Evolutionary conservation across 2,329 filamentous ascomycete genomes (phyloP).

Genomic region (Zasmidium cellare): DNA sequence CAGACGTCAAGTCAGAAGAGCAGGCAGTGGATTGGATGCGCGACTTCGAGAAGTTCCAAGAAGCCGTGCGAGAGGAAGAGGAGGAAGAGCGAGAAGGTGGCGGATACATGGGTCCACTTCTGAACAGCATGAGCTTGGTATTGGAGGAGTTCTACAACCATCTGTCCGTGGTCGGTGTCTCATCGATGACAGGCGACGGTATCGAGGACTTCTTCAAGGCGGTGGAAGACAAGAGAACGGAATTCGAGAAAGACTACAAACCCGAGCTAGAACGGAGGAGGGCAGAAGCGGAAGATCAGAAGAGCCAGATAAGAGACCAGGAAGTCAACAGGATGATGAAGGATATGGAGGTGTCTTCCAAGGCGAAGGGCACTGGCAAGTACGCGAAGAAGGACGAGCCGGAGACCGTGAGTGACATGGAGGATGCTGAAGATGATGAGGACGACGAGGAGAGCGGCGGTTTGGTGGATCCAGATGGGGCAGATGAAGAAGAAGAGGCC

Average conservation of each 20-base stretch:
- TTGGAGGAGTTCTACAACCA: conserved; percentile 97
- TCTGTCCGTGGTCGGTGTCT: conserved; percentile 88
- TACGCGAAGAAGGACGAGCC: conserved; percentile 44
- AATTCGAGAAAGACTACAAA: conserved; percentile 88
- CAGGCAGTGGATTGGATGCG: conserved; percentile 98
- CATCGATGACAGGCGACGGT: conserved; percentile 86
- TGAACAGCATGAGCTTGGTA: conserved; percentile 98
- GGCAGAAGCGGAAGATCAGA: conserved; percentile 73
- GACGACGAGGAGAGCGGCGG: conserved; percentile 42
- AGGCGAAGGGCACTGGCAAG: conserved; percentile 35
- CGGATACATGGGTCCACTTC: conserved; percentile 91
- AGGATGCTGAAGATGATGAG: conserved; percentile 56
- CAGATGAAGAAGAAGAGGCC: conserved; percentile 55
- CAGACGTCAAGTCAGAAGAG: conserved; percentile 89
- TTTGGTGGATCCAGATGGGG: conserved; percentile 54
- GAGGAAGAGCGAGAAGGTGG: conserved; percentile 72
- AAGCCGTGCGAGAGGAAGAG: conserved; percentile 78
- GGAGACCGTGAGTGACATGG: conserved; percentile 52
- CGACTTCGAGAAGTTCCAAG: conserved; percentile 94
- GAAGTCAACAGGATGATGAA: conserved; percentile 93
- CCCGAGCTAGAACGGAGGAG: conserved; percentile 83
- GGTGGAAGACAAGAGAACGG: conserved; percentile 79
- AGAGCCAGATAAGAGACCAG: conserved; percentile 69
- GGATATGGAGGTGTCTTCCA: conserved; percentile 70
- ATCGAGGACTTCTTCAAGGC: conserved; percentile 92